These are phyloP conservation scores for Daldinia bambusicola DNA, from an alignment of 495 filamentous ascomycete species.

Conservation along the genomic window DNA sequence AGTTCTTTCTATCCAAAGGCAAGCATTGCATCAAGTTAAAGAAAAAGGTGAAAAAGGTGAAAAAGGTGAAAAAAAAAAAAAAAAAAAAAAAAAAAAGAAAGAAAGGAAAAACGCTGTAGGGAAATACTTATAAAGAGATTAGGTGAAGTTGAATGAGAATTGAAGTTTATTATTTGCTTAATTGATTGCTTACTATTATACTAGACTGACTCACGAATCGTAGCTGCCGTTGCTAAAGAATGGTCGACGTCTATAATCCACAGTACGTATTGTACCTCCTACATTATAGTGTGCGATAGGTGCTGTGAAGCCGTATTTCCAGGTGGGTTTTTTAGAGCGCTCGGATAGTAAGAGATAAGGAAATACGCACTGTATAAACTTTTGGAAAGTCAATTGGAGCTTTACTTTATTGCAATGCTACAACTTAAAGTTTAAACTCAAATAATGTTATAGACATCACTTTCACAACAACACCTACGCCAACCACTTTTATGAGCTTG, in stretches of 20 bases:
- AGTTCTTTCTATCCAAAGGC: neutral
- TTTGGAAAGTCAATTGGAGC: constrained; percentile 8
- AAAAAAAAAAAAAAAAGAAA: no score
- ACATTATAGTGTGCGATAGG: neutral
- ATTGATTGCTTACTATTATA: neutral
- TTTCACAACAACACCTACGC: constrained; percentile 10
- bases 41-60: no score
- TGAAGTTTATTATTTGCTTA: neutral
- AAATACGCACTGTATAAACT: neutral
- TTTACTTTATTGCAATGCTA: neutral
- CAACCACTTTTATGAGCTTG: neutral
- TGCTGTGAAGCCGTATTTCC: neutral
- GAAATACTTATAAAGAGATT: neutral
- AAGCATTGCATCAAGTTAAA: neutral
- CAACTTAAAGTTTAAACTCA: neutral
- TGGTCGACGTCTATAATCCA: neutral
- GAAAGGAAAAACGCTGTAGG: neutral
- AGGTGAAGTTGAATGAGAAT: neutral
- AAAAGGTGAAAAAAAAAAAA: no score
- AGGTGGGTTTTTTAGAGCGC: no score
- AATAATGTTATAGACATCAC: neutral
- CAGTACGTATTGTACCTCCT: neutral
- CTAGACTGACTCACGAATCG: neutral
- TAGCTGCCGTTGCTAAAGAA: neutral
- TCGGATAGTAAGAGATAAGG: neutral